phyloP scores from a whole-genome alignment of 371 early-diverging fungal species.

The Cokeromyces recurvatus region DNA sequence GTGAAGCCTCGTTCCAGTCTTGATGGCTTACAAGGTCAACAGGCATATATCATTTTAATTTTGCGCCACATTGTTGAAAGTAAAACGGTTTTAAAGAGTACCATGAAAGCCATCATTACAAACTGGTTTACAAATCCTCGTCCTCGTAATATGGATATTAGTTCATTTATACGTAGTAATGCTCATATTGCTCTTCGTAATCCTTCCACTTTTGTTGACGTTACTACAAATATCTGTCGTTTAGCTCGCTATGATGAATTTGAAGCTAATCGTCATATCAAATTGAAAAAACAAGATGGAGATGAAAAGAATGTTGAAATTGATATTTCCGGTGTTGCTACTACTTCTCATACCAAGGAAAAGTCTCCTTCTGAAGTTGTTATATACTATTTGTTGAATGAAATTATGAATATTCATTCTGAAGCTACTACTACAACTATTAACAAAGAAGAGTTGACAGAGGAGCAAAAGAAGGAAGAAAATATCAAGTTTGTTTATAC shows the following conservation, averaged over 20 bases:
- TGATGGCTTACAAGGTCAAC: constrained; percentile 66
- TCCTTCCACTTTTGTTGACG: constrained; percentile 64
- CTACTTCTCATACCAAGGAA: background rate
- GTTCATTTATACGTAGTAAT: constrained; percentile 66
- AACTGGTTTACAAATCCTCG: constrained; percentile 73
- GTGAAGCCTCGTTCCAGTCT: constrained; percentile 39
- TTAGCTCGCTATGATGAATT: constrained; percentile 60
- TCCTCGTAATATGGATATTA: constrained; percentile 68
- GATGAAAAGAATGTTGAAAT: background rate
- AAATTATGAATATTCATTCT: constrained; percentile 26
- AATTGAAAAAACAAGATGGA: constrained; percentile 13
- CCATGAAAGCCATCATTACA: constrained; percentile 75
- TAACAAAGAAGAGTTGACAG: constrained; percentile 10
- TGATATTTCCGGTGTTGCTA: constrained; percentile 1
- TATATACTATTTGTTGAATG: constrained; percentile 33
- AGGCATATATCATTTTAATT: constrained; percentile 72
- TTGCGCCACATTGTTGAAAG: constrained; percentile 87
- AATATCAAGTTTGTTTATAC: constrained; percentile 57
- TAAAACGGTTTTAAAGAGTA: constrained; percentile 51
- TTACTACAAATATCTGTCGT: constrained; percentile 60
- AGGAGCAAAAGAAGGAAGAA: constrained; percentile 25
- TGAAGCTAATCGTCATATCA: constrained; percentile 52
- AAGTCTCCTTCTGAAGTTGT: constrained; percentile 26
- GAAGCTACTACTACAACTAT: constrained; percentile 5
- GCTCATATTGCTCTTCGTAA: constrained; percentile 73